Evolutionary conservation across 345 rosid species (phyloP), one percentile per base, ranked within the genome.

Genomic region (Brassica rapa): DNA sequence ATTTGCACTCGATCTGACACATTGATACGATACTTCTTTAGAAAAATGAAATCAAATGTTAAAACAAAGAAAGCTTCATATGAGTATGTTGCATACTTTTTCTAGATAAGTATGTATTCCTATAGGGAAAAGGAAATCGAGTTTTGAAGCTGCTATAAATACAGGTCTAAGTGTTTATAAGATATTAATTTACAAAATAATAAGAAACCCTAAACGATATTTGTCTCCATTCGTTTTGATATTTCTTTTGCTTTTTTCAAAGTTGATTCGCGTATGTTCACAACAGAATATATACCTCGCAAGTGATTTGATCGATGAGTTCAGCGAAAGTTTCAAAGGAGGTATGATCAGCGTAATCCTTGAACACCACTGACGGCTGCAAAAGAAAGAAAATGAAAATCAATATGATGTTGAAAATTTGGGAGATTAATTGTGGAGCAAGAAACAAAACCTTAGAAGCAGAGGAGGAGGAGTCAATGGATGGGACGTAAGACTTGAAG

Each of bases 291-390:
- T 29, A 63, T 35, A 92, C 96, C 97, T 91, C 92, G 62, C 86
- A 79, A 23, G 90, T 73, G 72, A 93, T 84, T 78, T 88, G 86
- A 35, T 93, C 90, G 39, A 93, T 89, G 82, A 85, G 81, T 53
- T 66, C 87, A 1, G 88, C 85, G 60, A 86, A 74, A 57, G 83
- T 80, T 43, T 86, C 92, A 62, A 89, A 78, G 39, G 80, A 72
- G 76, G 72, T 83, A 4, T 89, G 86, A 41, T 88, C 94, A 63
- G 82, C 46, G 24, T 76, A 81, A 60, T 81, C 84, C 66, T 76
- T 76, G 81, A 76, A 72, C 32, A 30, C 71, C 8, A 76, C 77
- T 15, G 84, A 49, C 5, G 84, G 71, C 84, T 81, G 77, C 59
- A 14, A 63, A 29, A 81, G 82, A 15, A 15, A 7, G 9, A 35